Base-by-base conservation (phyloP, 2,329 filamentous ascomycete genomes). In the Cladosporium oxysporum region DNA sequence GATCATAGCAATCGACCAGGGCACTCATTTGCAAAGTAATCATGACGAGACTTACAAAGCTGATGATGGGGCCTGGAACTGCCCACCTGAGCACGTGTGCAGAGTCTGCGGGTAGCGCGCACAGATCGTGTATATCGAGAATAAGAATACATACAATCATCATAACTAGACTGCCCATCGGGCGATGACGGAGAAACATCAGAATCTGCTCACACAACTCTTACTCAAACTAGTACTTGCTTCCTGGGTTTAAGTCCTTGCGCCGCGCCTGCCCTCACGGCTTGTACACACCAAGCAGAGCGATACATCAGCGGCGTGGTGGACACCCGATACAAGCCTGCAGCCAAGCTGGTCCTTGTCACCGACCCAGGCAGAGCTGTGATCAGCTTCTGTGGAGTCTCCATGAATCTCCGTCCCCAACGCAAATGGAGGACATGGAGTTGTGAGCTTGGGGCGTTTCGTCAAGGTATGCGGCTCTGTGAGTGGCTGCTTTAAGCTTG, bases 241-340 rank as follows among this genome's bases (percentile, higher is more conserved):
- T 62, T 62, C 29, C 26, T 31, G 16, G 18, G 11, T 28, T 59
- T 47, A 33, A 28, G 37, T 57, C 61, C 61, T 44, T 63, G 33
- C 61, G 61, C 49, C 61, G 61, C 28, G n/a, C 35, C 47, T 62
- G 59, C 59, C 59, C 59, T 47, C 41, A 12, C 31, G 12, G 23
- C 60, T 55, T 53, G 60, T 62, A 62, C 26, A 35, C 26, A 57
- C 50, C 61, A 57, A 63, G 35, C 23, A 35, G 26, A 57, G 26
- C 61, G 61, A 57, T 63, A 31, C 50, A 52, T 57, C 33, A 57
- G 61, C 37, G 61, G 61, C 61, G 61, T 55, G 35, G 61, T 63
- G 61, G 61, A 63, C 61, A 63, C 61, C 61, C 61, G 61, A 63
- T n/a, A 63, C 26, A 63, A 63, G 61, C 61, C 60, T 63, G 61